Evolutionary conservation across 306 rosid genomes (phyloP).

Genomic region (Abrus pulchellus): DNA sequence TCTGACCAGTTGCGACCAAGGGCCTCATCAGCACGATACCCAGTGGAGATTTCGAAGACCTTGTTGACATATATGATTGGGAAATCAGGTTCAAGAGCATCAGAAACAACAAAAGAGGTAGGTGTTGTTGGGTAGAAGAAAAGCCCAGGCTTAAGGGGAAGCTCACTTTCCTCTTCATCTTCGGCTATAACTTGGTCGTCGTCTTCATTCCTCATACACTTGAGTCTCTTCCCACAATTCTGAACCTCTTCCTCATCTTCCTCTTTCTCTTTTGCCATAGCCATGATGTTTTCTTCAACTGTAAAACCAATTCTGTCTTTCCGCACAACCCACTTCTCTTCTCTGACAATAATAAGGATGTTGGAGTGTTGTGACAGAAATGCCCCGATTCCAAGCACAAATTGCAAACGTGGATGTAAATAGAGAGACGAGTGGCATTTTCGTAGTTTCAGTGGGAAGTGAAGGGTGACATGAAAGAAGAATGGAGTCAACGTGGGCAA

Average conservation of each 20-base stretch:
- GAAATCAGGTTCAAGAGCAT: constrained; percentile 89
- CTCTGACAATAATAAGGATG: constrained; percentile 34
- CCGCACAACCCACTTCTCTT: neutral
- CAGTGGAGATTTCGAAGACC: constrained; percentile 88
- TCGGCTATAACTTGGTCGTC: constrained; percentile 6
- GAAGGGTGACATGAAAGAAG: neutral
- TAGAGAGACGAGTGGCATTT: neutral
- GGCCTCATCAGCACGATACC: constrained; percentile 91
- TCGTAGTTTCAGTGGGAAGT: neutral
- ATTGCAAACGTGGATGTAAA: neutral
- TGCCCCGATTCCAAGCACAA: neutral
- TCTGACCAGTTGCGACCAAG: constrained; percentile 91
- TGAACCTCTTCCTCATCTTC: constrained; percentile 54
- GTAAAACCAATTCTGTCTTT: neutral
- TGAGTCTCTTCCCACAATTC: constrained; percentile 77
- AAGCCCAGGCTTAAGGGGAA: constrained; percentile 60
- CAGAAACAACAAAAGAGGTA: constrained; percentile 88
- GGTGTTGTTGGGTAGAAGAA: constrained; percentile 74
- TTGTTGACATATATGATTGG: constrained; percentile 95
- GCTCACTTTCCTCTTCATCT: constrained; percentile 61
- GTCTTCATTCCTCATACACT: constrained; percentile 57
- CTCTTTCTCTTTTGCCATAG: constrained; percentile 69
- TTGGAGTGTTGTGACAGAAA: neutral
- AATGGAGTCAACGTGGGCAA: constrained; percentile 45
- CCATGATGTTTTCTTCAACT: constrained; percentile 43